These are phyloP conservation scores for Carex littledalei DNA, from an alignment of 176 grass and related monocot genomes.

Conservation along the genomic window DNA sequence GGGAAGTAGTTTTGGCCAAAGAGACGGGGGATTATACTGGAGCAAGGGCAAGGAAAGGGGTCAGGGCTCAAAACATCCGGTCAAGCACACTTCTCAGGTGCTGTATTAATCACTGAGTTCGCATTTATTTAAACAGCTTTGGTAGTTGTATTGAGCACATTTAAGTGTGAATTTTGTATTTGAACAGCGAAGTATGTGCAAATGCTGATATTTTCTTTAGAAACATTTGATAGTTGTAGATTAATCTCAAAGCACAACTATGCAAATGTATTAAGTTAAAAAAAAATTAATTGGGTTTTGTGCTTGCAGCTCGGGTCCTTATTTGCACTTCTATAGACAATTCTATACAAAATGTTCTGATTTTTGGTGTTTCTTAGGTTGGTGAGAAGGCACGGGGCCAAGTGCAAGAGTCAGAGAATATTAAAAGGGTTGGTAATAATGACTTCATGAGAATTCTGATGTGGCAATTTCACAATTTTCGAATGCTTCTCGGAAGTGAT, in stretches of 20 bases:
- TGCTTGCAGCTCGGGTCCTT: neutral
- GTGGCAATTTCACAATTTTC: constrained; percentile 96
- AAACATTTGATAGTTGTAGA: neutral
- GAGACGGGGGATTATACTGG: too few relatives aligned
- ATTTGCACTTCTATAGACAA: neutral
- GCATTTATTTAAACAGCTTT: constrained; percentile 9
- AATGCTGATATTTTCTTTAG: neutral
- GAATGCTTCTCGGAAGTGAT: constrained; percentile 94
- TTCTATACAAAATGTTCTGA: neutral
- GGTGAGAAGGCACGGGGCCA: constrained; percentile 60
- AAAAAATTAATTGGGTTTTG: neutral
- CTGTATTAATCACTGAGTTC: too few relatives aligned
- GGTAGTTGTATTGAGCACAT: neutral
- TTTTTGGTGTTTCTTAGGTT: constrained; percentile 28
- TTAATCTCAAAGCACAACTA: neutral
- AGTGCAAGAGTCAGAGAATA: constrained; percentile 87
- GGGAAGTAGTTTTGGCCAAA: too few relatives aligned
- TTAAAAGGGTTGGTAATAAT: constrained; percentile 72
- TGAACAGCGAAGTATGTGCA: neutral
- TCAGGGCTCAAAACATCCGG: too few relatives aligned
- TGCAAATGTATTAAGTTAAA: neutral
- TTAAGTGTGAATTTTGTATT: neutral
- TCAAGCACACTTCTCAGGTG: too few relatives aligned
- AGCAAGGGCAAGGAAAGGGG: too few relatives aligned
- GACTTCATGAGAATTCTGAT: constrained; percentile 83